A percentile compares a stretch with the other conserved stretches of the same genome.
Evolutionary conservation across 1,284 basidiomycete genomes (phyloP).

Genomic region (Apiotrichum mycotoxinovorans): DNA sequence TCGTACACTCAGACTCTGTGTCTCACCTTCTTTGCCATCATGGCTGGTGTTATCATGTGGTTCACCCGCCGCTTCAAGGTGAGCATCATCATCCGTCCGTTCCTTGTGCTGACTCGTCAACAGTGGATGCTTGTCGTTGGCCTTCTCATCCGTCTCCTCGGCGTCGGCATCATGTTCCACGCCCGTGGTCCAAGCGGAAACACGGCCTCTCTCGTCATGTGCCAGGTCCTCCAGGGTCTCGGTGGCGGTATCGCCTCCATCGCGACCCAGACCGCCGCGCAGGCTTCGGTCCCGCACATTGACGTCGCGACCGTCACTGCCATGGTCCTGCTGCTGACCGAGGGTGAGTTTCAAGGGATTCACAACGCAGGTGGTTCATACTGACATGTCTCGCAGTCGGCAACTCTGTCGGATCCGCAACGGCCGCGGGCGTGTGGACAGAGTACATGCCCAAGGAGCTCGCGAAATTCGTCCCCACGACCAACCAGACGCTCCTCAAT

Average conservation of each 20-base stretch:
- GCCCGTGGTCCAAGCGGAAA: slow-evolving; percentile 63
- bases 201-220: slow-evolving; percentile 54
- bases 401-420: slow-evolving; percentile 54
- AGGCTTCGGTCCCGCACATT: slow-evolving; percentile 68
- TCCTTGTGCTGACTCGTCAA: not conserved
- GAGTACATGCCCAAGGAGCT: slow-evolving; percentile 56
- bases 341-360: slow-evolving; percentile 26
- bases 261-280: slow-evolving; percentile 68
- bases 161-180: slow-evolving; percentile 69
- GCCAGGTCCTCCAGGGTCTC: slow-evolving; percentile 52
- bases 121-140: slow-evolving; percentile 64
- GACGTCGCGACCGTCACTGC: slow-evolving; percentile 81
- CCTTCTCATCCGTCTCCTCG: slow-evolving; percentile 64
- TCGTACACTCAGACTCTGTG: slow-evolving; percentile 42
- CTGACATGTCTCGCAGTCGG: slow-evolving; percentile 39
- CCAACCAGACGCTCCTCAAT: slow-evolving; percentile 40
- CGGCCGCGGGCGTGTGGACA: slow-evolving; percentile 44
- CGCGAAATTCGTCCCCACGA: slow-evolving; percentile 54
- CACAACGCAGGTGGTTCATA: not conserved
- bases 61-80: slow-evolving; percentile 53
- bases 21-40: slow-evolving; percentile 52
- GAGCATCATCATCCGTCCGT: not conserved
- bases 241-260: slow-evolving; percentile 65
- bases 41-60: slow-evolving; percentile 50
- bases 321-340: slow-evolving; percentile 64